Conservation (phyloP, 2,329 filamentous ascomycete species). For the Calonectria naviculata region DNA sequence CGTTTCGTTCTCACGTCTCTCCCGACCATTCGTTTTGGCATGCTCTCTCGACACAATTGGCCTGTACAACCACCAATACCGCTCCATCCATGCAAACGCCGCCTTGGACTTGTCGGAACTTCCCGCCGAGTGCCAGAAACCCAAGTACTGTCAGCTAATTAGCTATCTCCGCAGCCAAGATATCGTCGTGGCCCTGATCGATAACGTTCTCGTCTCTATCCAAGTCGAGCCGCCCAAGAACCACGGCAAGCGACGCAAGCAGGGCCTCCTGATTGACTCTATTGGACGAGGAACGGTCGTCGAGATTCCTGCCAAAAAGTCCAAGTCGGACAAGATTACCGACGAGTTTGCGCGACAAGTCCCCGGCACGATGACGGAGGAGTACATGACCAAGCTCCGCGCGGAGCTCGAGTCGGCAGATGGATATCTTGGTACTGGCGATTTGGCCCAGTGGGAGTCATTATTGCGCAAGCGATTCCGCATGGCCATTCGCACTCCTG, state of each 20-base stretch:
- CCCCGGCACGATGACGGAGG: slow-evolving; percentile 62
- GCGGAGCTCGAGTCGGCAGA: slow-evolving; percentile 60
- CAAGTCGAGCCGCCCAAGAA: slow-evolving; percentile 73
- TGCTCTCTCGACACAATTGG: slow-evolving; percentile 66
- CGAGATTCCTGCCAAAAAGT: slow-evolving; percentile 49
- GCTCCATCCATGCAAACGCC: slow-evolving; percentile 65
- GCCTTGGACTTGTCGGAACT: slow-evolving; percentile 57
- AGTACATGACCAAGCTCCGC: slow-evolving; percentile 59
- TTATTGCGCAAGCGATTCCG: slow-evolving; percentile 62
- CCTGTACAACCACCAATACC: slow-evolving; percentile 78
- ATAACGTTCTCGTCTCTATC: slow-evolving; percentile 73
- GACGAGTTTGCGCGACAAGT: slow-evolving; percentile 49
- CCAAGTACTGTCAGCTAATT: slow-evolving; percentile 57
- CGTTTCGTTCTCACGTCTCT: slow-evolving; percentile 74
- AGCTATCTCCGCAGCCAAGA: slow-evolving; percentile 75
- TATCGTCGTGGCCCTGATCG: slow-evolving; percentile 72
- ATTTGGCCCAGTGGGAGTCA: slow-evolving; percentile 62
- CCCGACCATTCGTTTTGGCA: slow-evolving; percentile 73
- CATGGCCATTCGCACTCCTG: slow-evolving; percentile 47
- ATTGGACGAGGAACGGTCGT: slow-evolving; percentile 71
- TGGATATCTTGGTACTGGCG: slow-evolving; percentile 55
- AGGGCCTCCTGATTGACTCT: slow-evolving; percentile 78
- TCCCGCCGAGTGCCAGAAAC: slow-evolving; percentile 48
- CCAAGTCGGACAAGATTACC: slow-evolving; percentile 44
- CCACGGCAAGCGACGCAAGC: slow-evolving; percentile 66